phyloP scores from a whole-genome alignment of 192 early-diverging fungal genomes.

The Backusella liffmaniae region DNA sequence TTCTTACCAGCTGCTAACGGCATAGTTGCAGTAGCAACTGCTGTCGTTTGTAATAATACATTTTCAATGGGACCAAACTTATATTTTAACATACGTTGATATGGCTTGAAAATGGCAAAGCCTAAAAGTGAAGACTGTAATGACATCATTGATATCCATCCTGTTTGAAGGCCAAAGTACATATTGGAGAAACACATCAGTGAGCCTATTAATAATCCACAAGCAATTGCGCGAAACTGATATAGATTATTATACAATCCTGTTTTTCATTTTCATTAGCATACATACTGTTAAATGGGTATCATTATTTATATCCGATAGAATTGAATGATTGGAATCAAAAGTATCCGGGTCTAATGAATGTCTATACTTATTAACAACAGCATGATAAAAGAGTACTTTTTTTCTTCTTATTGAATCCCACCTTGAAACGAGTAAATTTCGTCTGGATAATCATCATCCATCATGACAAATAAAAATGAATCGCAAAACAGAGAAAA shows the following conservation, averaged over 20 bases:
- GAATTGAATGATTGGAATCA: background rate
- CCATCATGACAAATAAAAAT: background rate
- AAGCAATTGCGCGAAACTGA: slow-evolving; percentile 53
- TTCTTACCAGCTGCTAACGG: slow-evolving; percentile 61
- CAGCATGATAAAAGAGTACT: background rate
- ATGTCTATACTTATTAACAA: background rate
- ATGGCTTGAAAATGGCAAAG: slow-evolving; percentile 75
- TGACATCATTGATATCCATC: slow-evolving; percentile 82
- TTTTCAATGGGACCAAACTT: slow-evolving; percentile 82
- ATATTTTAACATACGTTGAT: slow-evolving; percentile 37
- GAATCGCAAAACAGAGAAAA: background rate
- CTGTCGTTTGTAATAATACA: slow-evolving; percentile 80
- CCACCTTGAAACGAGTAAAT: slow-evolving; percentile 9
- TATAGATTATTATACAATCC: background rate
- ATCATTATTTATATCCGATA: background rate
- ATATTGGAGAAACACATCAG: slow-evolving; percentile 83
- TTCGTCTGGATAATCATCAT: background rate
- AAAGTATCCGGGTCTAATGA: background rate
- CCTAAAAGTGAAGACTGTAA: slow-evolving; percentile 71
- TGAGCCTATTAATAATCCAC: slow-evolving; percentile 66
- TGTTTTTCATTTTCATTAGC: background rate
- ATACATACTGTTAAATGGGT: slow-evolving; percentile 16
- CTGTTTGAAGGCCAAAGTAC: slow-evolving; percentile 85
- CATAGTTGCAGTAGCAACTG: slow-evolving; percentile 84
- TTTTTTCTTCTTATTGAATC: background rate